A percentile compares a stretch with the other conserved stretches of the same genome.
These are phyloP conservation scores for Gilbertella persicaria DNA, from an alignment of 371 early-diverging fungal genomes.

Conservation along the genomic window DNA sequence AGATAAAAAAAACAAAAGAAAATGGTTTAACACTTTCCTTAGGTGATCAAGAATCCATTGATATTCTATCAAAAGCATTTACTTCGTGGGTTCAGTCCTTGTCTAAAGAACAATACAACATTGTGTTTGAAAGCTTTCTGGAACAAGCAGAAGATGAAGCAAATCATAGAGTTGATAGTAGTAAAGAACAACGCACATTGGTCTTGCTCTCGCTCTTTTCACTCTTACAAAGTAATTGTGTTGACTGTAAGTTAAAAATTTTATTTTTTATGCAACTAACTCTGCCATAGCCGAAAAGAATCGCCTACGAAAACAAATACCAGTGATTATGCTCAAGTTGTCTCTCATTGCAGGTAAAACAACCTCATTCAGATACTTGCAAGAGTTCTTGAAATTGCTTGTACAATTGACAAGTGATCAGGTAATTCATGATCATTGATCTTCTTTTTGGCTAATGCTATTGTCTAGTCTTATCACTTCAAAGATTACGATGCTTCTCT, in stretches of 20 bases:
- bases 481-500: conserved; percentile 34
- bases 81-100: conserved; percentile 30
- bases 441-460: conserved; percentile 19
- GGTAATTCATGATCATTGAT: conserved; percentile 21
- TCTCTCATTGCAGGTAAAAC: conserved; percentile 41
- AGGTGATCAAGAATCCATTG: conserved; percentile 21
- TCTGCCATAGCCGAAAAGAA: conserved; percentile 41
- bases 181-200: conserved; percentile 27
- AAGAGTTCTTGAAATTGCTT: conserved; percentile 37
- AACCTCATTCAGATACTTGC: conserved; percentile 33
- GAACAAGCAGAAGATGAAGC: conserved; percentile 32
- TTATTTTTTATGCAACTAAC: background rate
- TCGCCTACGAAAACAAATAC: conserved; percentile 40
- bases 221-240: conserved; percentile 13
- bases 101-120: conserved; percentile 30
- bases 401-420: conserved; percentile 40
- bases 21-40: background rate
- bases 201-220: conserved; percentile 36
- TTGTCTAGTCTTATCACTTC: conserved; percentile 19
- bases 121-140: conserved; percentile 25
- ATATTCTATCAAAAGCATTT: conserved; percentile 24
- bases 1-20: background rate
- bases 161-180: conserved; percentile 12
- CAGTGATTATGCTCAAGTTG: conserved; percentile 37
- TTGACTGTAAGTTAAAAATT: conserved; percentile 16